Percentiles rank a stretch among this genome's conserved stretches.
Conservation (phyloP, 768 basidiomycete species). For the Boletus fagicola region DNA sequence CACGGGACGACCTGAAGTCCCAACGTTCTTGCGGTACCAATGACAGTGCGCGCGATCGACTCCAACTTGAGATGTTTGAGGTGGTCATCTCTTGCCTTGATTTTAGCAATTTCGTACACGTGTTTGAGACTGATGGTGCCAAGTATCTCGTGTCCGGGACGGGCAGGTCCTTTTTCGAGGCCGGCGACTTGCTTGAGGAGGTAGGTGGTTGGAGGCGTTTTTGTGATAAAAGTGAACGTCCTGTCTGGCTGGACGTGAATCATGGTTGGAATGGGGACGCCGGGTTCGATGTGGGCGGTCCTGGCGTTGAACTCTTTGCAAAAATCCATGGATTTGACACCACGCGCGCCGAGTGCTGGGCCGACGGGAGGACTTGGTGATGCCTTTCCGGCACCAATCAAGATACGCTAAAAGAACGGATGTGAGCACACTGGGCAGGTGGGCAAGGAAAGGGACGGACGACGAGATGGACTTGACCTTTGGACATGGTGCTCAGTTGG, state of each 20-base stretch:
- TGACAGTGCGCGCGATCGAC: slow-evolving; percentile 81
- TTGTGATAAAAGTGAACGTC: slow-evolving; percentile 89
- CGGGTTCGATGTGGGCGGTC: slow-evolving; percentile 82
- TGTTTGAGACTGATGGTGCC: slow-evolving; percentile 93
- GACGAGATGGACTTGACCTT: slow-evolving; percentile 71
- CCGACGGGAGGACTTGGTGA: slow-evolving; percentile 95
- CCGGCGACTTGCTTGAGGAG: slow-evolving; percentile 90
- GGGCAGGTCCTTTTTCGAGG: slow-evolving; percentile 86
- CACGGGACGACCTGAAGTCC: slow-evolving; percentile 90
- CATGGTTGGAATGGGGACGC: slow-evolving; percentile 86
- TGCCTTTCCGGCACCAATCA: slow-evolving; percentile 91
- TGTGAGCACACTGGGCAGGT: slow-evolving; percentile 11
- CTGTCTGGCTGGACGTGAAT: slow-evolving; percentile 95
- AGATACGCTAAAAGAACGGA: slow-evolving; percentile 56
- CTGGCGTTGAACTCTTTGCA: slow-evolving; percentile 99
- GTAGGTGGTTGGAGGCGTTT: slow-evolving; percentile 86
- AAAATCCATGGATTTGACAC: slow-evolving; percentile 99
- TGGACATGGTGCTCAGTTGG: slow-evolving; percentile 53
- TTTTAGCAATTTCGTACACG: slow-evolving; percentile 97
- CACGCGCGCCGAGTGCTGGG: slow-evolving; percentile 94
- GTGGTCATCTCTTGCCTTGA: slow-evolving; percentile 89
- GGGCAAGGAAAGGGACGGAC: slow-evolving; percentile 43
- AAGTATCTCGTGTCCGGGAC: slow-evolving; percentile 72
- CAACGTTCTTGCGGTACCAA: slow-evolving; percentile 85
- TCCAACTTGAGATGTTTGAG: slow-evolving; percentile 84